These are phyloP conservation scores for Theobroma cacao DNA, from an alignment of 345 rosid species.

Conservation along the genomic window DNA sequence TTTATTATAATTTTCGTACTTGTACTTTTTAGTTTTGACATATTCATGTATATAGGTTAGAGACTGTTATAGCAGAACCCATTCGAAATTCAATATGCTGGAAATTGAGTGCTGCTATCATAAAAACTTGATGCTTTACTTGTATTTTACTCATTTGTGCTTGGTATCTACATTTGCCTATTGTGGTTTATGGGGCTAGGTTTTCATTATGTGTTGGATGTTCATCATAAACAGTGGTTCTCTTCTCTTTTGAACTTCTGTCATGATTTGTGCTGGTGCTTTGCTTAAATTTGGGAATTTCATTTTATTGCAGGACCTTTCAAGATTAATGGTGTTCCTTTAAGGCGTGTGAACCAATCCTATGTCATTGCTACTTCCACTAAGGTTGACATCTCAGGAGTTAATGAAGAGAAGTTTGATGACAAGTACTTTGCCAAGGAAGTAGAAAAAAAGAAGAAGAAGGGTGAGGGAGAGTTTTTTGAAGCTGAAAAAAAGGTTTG, in stretches of 20 bases:
- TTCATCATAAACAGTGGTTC: neutral
- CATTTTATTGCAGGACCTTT: constrained; percentile 50
- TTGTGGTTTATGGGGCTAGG: neutral
- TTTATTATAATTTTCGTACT: too few relatives aligned
- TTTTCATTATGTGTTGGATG: neutral
- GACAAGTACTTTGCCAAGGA: constrained; percentile 74
- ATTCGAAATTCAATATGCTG: neutral
- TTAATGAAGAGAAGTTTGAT: constrained; percentile 59
- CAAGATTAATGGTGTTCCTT: constrained; percentile 71
- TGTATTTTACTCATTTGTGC: neutral
- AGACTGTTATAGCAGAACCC: neutral
- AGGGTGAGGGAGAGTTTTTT: constrained; percentile 76
- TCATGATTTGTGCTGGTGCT: neutral
- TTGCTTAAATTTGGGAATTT: neutral
- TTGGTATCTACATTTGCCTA: neutral
- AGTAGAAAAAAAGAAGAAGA: constrained; percentile 65
- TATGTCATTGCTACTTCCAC: constrained; percentile 70
- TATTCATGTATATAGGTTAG: neutral
- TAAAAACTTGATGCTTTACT: neutral
- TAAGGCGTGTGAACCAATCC: constrained; percentile 64
- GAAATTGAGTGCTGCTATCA: neutral
- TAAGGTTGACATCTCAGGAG: constrained; percentile 66
- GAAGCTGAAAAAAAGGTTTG: constrained; percentile 72
- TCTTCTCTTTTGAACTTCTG: neutral
- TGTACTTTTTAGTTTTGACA: too few relatives aligned